Evolutionary conservation across 1,284 basidiomycete genomes (phyloP).

Genomic region (Moesziomyces globuligerus): DNA sequence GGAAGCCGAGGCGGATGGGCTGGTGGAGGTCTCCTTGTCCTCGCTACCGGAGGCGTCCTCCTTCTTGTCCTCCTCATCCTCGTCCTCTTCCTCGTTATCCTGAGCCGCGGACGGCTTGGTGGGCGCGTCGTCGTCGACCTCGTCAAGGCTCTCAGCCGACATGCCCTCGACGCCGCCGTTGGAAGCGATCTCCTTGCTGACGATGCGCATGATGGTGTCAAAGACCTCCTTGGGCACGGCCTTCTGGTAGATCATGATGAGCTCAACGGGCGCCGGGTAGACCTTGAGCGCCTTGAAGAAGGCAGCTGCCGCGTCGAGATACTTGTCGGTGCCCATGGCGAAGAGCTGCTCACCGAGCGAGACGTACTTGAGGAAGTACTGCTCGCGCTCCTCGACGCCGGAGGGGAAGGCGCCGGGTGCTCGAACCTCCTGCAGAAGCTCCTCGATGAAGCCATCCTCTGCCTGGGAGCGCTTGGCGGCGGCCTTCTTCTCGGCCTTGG

Average conservation of each 20-base stretch:
- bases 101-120: conserved; percentile 10
- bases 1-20: conserved; percentile 16
- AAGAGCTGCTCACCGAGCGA: conserved; percentile 86
- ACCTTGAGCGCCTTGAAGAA: conserved; percentile 95
- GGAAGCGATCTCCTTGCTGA: conserved; percentile 82
- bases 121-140: conserved; percentile 50
- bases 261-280: conserved; percentile 90
- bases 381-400: conserved; percentile 73
- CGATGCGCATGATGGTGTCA: conserved; percentile 88
- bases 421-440: conserved; percentile 47
- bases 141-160: conserved; percentile 43
- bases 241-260: conserved; percentile 83
- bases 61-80: conserved; percentile 2
- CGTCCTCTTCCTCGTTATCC: conserved; percentile 6
- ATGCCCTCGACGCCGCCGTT: conserved; percentile 40
- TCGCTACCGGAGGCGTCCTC: background rate
- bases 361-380: conserved; percentile 87
- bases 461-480: conserved; percentile 64
- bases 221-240: conserved; percentile 88
- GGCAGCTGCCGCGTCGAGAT: conserved; percentile 77
- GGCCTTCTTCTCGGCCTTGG: conserved; percentile 73
- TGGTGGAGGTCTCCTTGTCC: conserved; percentile 21
- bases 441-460: conserved; percentile 53
- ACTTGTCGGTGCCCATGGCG: conserved; percentile 73
- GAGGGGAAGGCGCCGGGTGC: conserved; percentile 70